Percentiles rank a stretch among this genome's conserved stretches.
Evolutionary conservation across 225 moss, liverwort and hornwort species (phyloP).

Genomic region (Sphagnum contortum): DNA sequence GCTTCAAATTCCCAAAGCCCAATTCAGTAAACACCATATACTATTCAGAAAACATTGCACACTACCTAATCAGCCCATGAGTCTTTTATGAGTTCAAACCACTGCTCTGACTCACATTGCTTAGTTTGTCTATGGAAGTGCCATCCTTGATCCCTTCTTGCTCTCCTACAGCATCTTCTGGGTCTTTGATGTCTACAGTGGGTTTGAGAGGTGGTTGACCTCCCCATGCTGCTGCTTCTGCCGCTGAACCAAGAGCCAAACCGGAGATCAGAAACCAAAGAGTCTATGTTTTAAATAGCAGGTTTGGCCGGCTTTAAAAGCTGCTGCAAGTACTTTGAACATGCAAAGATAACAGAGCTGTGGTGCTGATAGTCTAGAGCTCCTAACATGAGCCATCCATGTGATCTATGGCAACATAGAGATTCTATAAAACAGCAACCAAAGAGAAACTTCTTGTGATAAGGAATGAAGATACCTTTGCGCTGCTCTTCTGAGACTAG

Average conservation of each 20-base stretch:
- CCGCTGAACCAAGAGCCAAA: slow-evolving; percentile 29
- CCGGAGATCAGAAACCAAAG: not conserved
- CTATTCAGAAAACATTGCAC: too few species aligned
- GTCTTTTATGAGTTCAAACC: too few species aligned
- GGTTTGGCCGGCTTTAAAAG: not conserved
- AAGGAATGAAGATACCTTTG: slow-evolving; percentile 32
- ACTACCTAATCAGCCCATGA: too few species aligned
- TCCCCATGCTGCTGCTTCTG: slow-evolving; percentile 78
- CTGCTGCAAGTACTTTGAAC: too few species aligned
- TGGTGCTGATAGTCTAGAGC: not conserved
- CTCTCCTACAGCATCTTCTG: slow-evolving; percentile 13
- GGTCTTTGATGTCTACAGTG: slow-evolving; percentile 23
- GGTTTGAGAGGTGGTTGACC: slow-evolving; percentile 46
- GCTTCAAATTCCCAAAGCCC: too few species aligned
- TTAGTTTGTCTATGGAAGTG: slow-evolving; percentile 18
- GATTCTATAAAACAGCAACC: not conserved
- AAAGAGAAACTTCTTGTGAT: not conserved
- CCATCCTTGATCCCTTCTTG: slow-evolving; percentile 22
- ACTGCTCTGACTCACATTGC: not conserved
- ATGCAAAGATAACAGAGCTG: too few species aligned
- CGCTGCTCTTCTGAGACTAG: slow-evolving; percentile 73
- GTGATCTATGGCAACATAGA: not conserved
- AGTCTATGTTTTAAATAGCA: not conserved
- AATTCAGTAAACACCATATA: too few species aligned
- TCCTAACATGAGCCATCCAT: not conserved